Evolutionary conservation across 768 basidiomycete species (phyloP), one percentile per base, ranked within the genome.

Genomic region (Serendipita vermifera): DNA sequence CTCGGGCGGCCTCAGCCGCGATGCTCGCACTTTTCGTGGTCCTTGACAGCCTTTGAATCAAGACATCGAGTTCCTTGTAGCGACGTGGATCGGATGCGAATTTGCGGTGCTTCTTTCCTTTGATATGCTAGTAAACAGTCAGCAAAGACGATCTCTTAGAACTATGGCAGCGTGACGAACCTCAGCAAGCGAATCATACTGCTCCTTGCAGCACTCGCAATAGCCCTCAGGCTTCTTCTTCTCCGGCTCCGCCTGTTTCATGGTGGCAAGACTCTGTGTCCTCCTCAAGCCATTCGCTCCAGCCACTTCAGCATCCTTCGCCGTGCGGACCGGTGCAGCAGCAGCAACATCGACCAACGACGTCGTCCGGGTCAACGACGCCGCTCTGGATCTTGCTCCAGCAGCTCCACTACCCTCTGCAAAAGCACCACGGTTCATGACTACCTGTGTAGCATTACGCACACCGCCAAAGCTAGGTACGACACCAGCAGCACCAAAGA

Each of bases 141-240:
- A 51, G 24, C 29, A n/a, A n/a, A 24, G 35, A 74, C 14, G 29
- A 5, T 9, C n/a, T 15, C 29, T 15, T 22, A 2, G 29, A 3
- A 51, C 32, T 22, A 15, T 15, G 24, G 1, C 7, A 1, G 11
- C 14, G 11, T 11, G 17, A 17, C 82, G 64, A 62, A 96, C 94
- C 61, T 72, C 69, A 59, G 79, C 78, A 63, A 98, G 94, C 68
- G 94, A 85, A 0, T 85, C 82, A 64, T 93, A 99, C 68, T 90
- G 90, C 56, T 76, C 64, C 35, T 94, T 79, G 68, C 96, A 99
- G 66, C 91, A 93, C 69, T 99, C 96, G 68, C 96, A 99, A 69
- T 97, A 98, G 3, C 96, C 96, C n/a, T n/a, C n/a, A 3, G 93
- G 85, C 64, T 96, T 97, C 60, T 77, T 80, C 15, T 81, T 82